Base-by-base conservation (phyloP, 2,329 filamentous ascomycete genomes). In the Trichoderma sp. region DNA sequence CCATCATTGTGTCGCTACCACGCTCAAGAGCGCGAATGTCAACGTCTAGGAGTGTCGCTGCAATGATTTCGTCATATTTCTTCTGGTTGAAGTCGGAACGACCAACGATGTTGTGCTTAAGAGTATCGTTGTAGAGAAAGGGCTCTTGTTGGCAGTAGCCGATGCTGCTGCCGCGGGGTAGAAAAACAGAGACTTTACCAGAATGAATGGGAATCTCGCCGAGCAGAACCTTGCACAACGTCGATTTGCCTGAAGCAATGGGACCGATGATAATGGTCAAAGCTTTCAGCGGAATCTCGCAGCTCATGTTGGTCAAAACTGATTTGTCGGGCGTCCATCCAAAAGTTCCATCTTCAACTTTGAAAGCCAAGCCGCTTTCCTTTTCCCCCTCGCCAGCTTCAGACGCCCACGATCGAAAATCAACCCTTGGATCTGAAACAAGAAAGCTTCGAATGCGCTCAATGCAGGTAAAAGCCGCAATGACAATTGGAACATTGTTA, bases 251-350 rank as follows among this genome's bases (percentile, higher is more conserved):
- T 14, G 75, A 78, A 1, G 76, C 79, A 3, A 83, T 79, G 4
- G 82, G 81, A 0, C 83, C 83, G 2, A 81, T 75, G 2, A 84
- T 74, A 1, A 83, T 75, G 1, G 78, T 82, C 6, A 83, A 73
- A 26, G n/a, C 57, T 28, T 36, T 53, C 9, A 21, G 14, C 74
- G 72, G 5, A 73, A 62, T 1, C 72, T 72, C 7, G 75, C 76
- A 26, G 76, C 73, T 1, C 39, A 74, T 62, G 58, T 21, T 67
- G n/a, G 32, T 70, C 36, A 57, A 60, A 58, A 70, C 61, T 24
- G 58, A 67, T 58, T 61, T 47, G 51, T 72, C 64, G 28, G 34
- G 15, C 57, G 64, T 39, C 39, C 62, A 70, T 57, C 36, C 53
- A 60, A 73, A 70, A 57, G 60, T 64, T 61, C 71, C 51, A 62